Evolutionary conservation across 2,329 filamentous ascomycete genomes (phyloP).

Genomic region (Phyllosticta ampelicida): DNA sequence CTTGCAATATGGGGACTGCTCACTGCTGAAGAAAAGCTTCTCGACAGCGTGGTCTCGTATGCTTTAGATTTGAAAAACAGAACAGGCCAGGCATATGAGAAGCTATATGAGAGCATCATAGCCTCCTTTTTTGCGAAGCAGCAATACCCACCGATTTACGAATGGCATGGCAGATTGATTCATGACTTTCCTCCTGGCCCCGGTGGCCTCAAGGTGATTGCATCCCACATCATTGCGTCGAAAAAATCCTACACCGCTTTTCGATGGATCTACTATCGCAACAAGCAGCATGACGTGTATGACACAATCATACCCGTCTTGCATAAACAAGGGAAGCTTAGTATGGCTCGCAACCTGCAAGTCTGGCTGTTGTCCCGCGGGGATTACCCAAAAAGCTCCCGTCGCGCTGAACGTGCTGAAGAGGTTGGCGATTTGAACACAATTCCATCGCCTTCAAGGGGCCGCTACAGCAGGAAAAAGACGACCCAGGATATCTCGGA

Average conservation of each 20-base stretch:
- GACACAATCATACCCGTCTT: conserved; percentile 22
- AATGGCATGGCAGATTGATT: conserved; percentile 5
- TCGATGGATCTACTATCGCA: conserved; percentile 28
- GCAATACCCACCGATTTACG: conserved; percentile 4
- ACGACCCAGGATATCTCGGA: not conserved
- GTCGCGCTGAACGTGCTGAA: not conserved
- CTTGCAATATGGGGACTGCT: conserved; percentile 37
- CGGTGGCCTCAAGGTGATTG: not conserved
- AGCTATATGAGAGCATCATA: conserved; percentile 37
- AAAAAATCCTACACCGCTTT: conserved; percentile 18
- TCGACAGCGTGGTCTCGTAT: conserved; percentile 30
- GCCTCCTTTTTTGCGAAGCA: conserved; percentile 24
- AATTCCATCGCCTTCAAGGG: not conserved
- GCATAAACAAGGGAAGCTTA: not conserved
- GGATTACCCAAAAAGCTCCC: not conserved
- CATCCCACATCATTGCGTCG: not conserved
- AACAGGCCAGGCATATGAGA: conserved; percentile 24
- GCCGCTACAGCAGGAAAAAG: not conserved
- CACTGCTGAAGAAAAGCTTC: conserved; percentile 25
- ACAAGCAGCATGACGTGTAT: conserved; percentile 30
- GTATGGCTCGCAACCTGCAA: not conserved
- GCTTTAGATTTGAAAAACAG: conserved; percentile 30
- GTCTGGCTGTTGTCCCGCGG: not conserved
- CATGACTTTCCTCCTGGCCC: not conserved
- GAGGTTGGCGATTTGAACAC: not conserved